Conservation (phyloP, 495 filamentous ascomycete genomes). For the Thermothielavioides terrestris region DNA sequence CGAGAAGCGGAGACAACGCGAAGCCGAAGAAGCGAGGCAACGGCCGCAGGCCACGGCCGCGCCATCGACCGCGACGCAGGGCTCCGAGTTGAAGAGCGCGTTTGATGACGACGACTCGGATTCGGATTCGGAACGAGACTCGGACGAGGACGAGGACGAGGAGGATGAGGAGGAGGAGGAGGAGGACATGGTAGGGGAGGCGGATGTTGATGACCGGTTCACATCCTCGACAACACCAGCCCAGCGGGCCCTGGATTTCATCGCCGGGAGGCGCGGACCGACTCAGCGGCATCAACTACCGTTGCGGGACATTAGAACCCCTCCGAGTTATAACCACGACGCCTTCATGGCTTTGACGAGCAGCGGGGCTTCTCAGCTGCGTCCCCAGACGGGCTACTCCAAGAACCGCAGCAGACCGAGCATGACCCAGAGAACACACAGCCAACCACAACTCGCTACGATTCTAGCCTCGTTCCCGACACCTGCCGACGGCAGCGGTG, state of each 20-base stretch:
- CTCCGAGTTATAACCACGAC: conserved; percentile 27
- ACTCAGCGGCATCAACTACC: conserved; percentile 6
- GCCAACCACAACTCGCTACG: conserved; percentile 35
- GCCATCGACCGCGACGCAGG: neutral
- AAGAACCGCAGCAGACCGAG: conserved; percentile 27
- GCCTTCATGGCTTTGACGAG: conserved; percentile 26
- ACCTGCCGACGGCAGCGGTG: conserved; percentile 4
- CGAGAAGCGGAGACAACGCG: conserved; percentile 31
- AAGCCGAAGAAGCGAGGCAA: conserved; percentile 19
- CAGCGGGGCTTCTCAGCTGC: conserved; percentile 20
- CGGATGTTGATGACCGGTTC: conserved; percentile 26
- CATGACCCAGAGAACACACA: conserved; percentile 36
- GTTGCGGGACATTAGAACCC: conserved; percentile 10
- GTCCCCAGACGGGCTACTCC: conserved; percentile 40
- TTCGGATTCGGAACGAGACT: conserved; percentile 17
- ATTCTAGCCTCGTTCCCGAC: conserved; percentile 12
- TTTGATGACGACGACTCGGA: conserved; percentile 37
- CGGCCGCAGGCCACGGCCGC: conserved; percentile 11
- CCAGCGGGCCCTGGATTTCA: conserved; percentile 41
- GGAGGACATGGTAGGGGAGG: conserved; percentile 26
- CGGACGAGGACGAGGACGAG: conserved; percentile 17
- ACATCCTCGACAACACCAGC: conserved; percentile 21
- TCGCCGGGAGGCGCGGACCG: conserved; percentile 34
- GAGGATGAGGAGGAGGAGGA: conserved; percentile 36
- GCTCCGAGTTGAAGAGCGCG: conserved; percentile 32